phyloP scores from a whole-genome alignment of 2,329 filamentous ascomycete genomes.

The Neonectria sp. region DNA sequence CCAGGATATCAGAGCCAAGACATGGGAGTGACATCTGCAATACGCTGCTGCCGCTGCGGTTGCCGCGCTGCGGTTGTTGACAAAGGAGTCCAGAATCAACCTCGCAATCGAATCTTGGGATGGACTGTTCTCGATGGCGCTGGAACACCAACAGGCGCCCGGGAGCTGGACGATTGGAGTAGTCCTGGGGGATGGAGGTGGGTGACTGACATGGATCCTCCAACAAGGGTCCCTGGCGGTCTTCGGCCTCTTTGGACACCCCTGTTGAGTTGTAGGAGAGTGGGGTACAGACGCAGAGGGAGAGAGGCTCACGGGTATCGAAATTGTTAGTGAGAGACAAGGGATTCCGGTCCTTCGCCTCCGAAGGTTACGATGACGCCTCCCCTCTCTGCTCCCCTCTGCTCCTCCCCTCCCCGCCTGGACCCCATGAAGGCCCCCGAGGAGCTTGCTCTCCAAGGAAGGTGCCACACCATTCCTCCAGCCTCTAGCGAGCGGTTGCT shows the following conservation, averaged over 20 bases:
- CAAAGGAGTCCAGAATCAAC: constrained; percentile 2
- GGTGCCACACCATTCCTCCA: constrained; percentile 9
- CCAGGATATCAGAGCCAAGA: constrained; percentile 13
- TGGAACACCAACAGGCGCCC: constrained; percentile 18
- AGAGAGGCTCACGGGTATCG: constrained; percentile 30
- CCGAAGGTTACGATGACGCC: constrained; percentile 34
- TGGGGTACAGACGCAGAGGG: constrained; percentile 27
- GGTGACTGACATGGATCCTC: constrained; percentile 21
- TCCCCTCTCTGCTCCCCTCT: constrained; percentile 13
- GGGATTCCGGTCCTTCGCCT: constrained; percentile 30
- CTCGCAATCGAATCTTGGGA: constrained; percentile 14
- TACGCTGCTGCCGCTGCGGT: background rate
- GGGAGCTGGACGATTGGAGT: constrained; percentile 11
- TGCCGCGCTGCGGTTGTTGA: constrained; percentile 2
- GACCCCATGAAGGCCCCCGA: constrained; percentile 34
- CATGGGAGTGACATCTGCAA: constrained; percentile 5
- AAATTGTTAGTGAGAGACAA: constrained; percentile 49
- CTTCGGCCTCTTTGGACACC: constrained; percentile 15
- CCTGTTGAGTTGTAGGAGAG: constrained; percentile 20
- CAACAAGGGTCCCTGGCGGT: constrained; percentile 22
- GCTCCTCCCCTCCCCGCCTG: constrained; percentile 16
- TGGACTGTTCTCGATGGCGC: constrained; percentile 21
- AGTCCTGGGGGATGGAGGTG: constrained; percentile 16
- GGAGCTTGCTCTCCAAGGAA: constrained; percentile 13
- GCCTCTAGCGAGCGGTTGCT: constrained; percentile 11